Percentiles rank a stretch among this genome's conserved stretches.
Evolutionary conservation across 1,284 basidiomycete species (phyloP).

Genomic region (Anthracocystis walkeri): DNA sequence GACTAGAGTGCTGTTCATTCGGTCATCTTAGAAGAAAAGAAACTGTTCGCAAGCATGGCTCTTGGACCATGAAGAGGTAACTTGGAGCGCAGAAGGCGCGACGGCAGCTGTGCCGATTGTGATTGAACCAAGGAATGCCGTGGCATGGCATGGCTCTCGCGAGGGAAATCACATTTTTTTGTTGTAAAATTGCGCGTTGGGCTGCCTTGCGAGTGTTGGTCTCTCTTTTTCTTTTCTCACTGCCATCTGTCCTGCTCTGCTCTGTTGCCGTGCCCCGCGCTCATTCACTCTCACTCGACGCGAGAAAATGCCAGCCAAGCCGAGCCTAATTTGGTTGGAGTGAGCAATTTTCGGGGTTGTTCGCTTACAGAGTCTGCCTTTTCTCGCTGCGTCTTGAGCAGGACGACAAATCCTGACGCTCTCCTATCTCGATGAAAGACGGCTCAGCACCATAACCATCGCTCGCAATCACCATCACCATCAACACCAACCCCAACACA

Average conservation of each 20-base stretch:
- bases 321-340: neutral
- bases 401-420: neutral
- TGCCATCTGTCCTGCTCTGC: too few species aligned
- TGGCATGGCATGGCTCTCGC: neutral
- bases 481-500: neutral
- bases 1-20: too few species aligned
- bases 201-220: slow-evolving; percentile 6
- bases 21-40: too few species aligned
- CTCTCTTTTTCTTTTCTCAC: neutral
- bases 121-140: slow-evolving; percentile 1
- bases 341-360: slow-evolving; percentile 20
- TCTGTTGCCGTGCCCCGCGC: too few species aligned
- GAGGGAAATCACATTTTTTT: too few species aligned
- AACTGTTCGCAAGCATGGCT: too few species aligned
- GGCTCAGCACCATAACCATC: neutral
- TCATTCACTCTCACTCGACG: slow-evolving; percentile 9
- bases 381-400: neutral
- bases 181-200: neutral
- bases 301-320: slow-evolving; percentile 10
- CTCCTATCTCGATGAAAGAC: neutral
- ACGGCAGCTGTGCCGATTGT: neutral
- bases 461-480: neutral
- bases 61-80: too few species aligned
- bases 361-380: slow-evolving; percentile 14
- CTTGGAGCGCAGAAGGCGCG: neutral